Evolutionary conservation across 371 early-diverging fungal species (phyloP).

Genomic region (Mortierella sp.): DNA sequence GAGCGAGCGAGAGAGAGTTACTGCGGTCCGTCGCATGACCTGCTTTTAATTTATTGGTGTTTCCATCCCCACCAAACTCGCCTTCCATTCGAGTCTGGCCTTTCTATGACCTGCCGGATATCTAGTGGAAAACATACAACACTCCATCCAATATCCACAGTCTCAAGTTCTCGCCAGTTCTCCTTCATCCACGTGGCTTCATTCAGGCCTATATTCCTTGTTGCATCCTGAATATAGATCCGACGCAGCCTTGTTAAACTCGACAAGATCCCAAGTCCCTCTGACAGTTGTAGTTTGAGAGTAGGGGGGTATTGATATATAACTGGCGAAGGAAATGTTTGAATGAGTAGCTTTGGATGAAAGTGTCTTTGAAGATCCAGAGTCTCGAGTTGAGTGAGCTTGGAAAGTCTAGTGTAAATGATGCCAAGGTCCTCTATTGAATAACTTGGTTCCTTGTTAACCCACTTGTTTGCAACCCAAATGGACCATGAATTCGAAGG

Average conservation of each 20-base stretch:
- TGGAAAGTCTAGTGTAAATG: background rate
- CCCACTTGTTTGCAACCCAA: background rate
- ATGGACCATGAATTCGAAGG: background rate
- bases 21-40: background rate
- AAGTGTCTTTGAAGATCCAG: background rate
- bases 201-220: background rate
- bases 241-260: background rate
- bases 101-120: background rate
- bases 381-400: background rate
- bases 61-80: background rate
- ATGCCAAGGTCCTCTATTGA: background rate
- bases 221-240: background rate
- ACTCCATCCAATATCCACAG: background rate
- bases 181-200: background rate
- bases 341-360: background rate
- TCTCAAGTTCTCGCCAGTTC: slow-evolving; percentile 6
- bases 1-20: background rate
- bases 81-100: background rate
- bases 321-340: background rate
- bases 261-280: slow-evolving; percentile 2
- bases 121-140: background rate
- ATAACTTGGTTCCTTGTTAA: background rate
- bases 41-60: background rate
- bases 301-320: background rate
- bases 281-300: background rate